Evolutionary conservation across 2,329 filamentous ascomycete species (phyloP).

Genomic region (Penicillium paneum): DNA sequence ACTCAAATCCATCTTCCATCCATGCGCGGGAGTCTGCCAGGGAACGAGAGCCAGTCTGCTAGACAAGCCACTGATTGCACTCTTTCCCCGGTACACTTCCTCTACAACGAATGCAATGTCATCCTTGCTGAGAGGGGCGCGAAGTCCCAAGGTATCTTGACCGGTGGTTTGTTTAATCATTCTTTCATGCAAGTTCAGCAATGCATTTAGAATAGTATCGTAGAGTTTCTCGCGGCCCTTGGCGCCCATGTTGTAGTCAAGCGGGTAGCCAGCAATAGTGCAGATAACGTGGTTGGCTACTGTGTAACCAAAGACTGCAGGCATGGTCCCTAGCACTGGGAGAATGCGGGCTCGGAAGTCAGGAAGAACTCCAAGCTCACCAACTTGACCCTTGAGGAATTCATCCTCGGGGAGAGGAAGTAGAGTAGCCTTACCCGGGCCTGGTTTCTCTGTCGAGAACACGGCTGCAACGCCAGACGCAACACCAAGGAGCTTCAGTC

Average conservation of each 20-base stretch:
- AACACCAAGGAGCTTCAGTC: slow-evolving; percentile 72
- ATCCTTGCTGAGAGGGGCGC: slow-evolving; percentile 70
- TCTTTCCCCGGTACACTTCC: slow-evolving; percentile 81
- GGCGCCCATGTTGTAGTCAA: slow-evolving; percentile 70
- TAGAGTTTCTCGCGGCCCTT: slow-evolving; percentile 91
- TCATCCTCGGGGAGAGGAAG: slow-evolving; percentile 85
- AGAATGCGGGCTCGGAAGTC: slow-evolving; percentile 95
- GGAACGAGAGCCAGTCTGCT: slow-evolving; percentile 76
- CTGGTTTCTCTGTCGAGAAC: slow-evolving; percentile 86
- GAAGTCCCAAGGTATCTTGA: slow-evolving; percentile 65
- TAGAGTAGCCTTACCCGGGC: slow-evolving; percentile 85
- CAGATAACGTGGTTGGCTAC: slow-evolving; percentile 92
- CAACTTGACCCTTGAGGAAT: slow-evolving; percentile 78
- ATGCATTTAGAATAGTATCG: slow-evolving; percentile 70
- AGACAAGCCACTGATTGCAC: slow-evolving; percentile 74
- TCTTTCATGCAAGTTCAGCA: slow-evolving; percentile 78
- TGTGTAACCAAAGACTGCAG: slow-evolving; percentile 88
- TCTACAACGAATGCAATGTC: slow-evolving; percentile 88
- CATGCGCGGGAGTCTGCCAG: slow-evolving; percentile 66
- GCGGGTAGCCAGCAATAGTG: slow-evolving; percentile 73
- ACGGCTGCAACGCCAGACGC: slow-evolving; percentile 84
- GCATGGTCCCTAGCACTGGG: slow-evolving; percentile 94
- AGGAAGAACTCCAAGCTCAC: slow-evolving; percentile 81
- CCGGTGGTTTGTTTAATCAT: slow-evolving; percentile 56
- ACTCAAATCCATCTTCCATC: slow-evolving; percentile 60